phyloP scores from a whole-genome alignment of 2,329 filamentous ascomycete species.

The Fusarium xylarioides region DNA sequence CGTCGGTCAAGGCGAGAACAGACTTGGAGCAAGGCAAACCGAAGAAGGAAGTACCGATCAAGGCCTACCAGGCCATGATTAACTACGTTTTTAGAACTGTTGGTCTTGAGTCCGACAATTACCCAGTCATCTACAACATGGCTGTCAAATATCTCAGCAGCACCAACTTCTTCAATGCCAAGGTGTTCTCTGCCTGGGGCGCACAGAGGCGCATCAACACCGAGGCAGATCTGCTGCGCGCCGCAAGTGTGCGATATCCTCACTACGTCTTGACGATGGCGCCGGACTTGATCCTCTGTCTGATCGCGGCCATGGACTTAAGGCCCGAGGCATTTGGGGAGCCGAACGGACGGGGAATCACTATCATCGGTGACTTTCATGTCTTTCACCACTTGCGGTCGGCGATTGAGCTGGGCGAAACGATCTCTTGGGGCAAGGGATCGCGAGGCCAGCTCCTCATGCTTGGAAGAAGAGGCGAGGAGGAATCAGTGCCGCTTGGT shows the following conservation, averaged over 20 bases:
- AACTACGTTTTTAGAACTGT: rapidly evolving
- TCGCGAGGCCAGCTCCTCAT: neutral
- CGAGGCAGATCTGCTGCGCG: neutral
- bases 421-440: neutral
- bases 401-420: neutral
- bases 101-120: rapidly evolving
- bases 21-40: neutral
- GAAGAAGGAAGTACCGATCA: neutral
- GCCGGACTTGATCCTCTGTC: neutral
- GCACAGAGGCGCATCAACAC: neutral
- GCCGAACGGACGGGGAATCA: neutral
- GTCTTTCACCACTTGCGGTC: neutral
- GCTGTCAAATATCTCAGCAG: neutral
- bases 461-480: neutral
- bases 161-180: neutral
- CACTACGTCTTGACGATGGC: neutral
- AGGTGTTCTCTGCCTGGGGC: rapidly evolving
- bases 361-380: neutral
- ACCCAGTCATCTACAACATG: neutral
- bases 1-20: neutral
- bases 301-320: neutral
- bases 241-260: neutral
- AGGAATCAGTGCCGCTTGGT: rapidly evolving
- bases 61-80: neutral
- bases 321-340: rapidly evolving